These are phyloP conservation scores for Penicillium sp. DNA, from an alignment of 2,329 filamentous ascomycete genomes.

Conservation along the genomic window DNA sequence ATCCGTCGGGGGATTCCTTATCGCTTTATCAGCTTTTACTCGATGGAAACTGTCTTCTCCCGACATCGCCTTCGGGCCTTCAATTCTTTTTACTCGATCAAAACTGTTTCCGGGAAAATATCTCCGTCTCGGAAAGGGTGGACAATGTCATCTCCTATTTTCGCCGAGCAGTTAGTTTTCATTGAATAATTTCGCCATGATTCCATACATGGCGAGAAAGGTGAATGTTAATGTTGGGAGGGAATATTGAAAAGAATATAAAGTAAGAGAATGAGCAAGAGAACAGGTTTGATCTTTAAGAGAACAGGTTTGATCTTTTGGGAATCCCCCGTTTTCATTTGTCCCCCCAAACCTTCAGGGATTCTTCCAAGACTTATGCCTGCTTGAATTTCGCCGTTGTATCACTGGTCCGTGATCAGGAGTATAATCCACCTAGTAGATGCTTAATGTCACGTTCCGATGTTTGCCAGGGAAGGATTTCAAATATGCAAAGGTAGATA, in stretches of 20 bases:
- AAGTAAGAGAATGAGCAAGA: background rate
- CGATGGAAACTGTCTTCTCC: background rate
- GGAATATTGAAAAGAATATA: background rate
- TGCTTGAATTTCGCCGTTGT: background rate
- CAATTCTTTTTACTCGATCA: constrained; percentile 28
- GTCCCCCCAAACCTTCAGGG: background rate
- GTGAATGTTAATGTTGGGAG: too few species aligned
- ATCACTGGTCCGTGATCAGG: background rate
- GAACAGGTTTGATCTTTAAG: background rate
- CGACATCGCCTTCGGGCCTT: background rate
- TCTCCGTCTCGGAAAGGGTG: background rate
- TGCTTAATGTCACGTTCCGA: constrained; percentile 22
- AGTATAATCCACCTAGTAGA: background rate
- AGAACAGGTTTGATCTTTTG: background rate
- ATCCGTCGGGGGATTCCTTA: constrained; percentile 4
- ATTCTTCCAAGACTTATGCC: background rate
- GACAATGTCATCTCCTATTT: background rate
- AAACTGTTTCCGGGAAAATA: constrained; percentile 15
- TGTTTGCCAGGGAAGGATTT: constrained; percentile 21
- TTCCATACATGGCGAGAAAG: background rate
- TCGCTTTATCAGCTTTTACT: constrained; percentile 16
- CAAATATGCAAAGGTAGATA: background rate
- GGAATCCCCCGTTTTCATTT: background rate
- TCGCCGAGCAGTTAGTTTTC: background rate
- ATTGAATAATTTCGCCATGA: background rate